Evolutionary conservation across 1,284 basidiomycete genomes (phyloP), one percentile per base, ranked within the genome.

Genomic region (Uromyces viciae-fabae): DNA sequence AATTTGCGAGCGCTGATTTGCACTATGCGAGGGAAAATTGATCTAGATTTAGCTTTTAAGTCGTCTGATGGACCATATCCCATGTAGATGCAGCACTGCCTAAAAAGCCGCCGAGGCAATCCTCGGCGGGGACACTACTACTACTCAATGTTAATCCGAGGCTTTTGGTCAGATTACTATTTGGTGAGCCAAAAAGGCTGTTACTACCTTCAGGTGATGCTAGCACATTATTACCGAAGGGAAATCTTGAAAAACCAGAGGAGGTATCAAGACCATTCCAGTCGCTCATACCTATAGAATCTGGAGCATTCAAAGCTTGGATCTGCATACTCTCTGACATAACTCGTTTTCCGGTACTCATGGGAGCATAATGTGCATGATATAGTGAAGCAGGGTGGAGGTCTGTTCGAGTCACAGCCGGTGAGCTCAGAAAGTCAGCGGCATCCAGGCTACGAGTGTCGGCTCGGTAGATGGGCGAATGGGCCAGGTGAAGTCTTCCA

Each of bases 151-250:
- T 71, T 5, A 81, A 56, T 19, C 78, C 78, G 14, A 81, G 58
- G 42, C 69, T 73, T 31, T 49, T 73, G 33, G 56, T 81, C 58
- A 81, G 66, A 49, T 64, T 40, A 31, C 43, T 33, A n/a, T 73
- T 56, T 31, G 78, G 78, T 28, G 78, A 81, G 19, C 71, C 58
- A 33, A 81, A 81, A 25, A 73, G 25, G 2, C 76, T 66, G 11
- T 19, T n/a, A 3, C 76, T 49, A 43, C 52, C 66, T 3, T 52
- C 54, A 25, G 54, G 64, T 36, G 76, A 60, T 8, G 64, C 60
- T 2, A 60, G 7, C 52, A 79, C 72, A 36, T 49, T 43, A 40
- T 31, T 46, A 33, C 19, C 58, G 46, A 79, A 79, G n/a, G 52
- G 31, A 38, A 60, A 68, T 42, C 64, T 49, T 46, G 64, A 79